These are phyloP conservation scores for Colletotrichum godetiae DNA, from an alignment of 2,329 filamentous ascomycete species.

Conservation along the genomic window DNA sequence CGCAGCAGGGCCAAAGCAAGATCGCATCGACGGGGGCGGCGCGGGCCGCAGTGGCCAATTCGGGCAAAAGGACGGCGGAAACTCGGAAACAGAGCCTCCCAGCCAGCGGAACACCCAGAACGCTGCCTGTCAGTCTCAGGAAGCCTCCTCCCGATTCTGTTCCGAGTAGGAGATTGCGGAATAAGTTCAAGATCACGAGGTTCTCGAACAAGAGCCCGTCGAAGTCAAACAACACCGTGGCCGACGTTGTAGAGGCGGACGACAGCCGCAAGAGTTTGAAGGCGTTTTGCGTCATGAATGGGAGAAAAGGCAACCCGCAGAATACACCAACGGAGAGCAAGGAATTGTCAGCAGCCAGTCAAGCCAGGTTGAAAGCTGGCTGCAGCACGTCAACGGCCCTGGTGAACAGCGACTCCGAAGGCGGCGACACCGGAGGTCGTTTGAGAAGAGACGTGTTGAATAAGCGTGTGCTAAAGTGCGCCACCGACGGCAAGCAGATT, in stretches of 20 bases:
- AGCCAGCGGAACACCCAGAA: neutral
- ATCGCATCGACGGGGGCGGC: neutral
- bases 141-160: constrained; percentile 7
- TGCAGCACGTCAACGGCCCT: constrained; percentile 10
- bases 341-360: neutral
- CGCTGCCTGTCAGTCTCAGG: neutral
- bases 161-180: constrained; percentile 12
- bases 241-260: neutral
- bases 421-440: constrained; percentile 34
- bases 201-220: neutral
- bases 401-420: constrained; percentile 20
- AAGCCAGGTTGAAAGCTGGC: constrained; percentile 5
- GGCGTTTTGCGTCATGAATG: neutral
- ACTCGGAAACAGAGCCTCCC: constrained; percentile 9
- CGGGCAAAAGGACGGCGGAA: constrained; percentile 29
- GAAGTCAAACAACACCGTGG: neutral
- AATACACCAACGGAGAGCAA: neutral
- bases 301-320: neutral
- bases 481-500: constrained; percentile 26
- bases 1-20: neutral
- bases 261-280: neutral
- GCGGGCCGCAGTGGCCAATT: neutral
- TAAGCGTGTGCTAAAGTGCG: constrained; percentile 2
- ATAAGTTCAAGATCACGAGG: neutral
- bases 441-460: constrained; percentile 19